Conservation (phyloP, 2,329 filamentous ascomycete species). For the Paraphoma sp. region DNA sequence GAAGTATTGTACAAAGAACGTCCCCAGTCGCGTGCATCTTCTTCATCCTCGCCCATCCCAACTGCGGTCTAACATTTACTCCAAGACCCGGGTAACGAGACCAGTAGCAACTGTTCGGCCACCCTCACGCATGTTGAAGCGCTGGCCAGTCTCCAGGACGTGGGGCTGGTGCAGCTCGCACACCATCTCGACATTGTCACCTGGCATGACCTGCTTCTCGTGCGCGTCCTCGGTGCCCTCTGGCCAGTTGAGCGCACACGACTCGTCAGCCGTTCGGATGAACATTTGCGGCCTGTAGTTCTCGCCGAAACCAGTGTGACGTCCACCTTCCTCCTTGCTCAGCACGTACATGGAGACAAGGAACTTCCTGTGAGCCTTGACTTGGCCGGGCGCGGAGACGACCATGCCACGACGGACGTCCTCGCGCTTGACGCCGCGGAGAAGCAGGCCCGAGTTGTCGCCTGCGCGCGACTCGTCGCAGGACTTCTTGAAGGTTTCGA, state of each 20-base stretch:
- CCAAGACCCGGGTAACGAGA: conserved; percentile 47
- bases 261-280: conserved; percentile 84
- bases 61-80: conserved; percentile 25
- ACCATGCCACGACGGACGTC: conserved; percentile 96
- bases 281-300: conserved; percentile 98
- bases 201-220: conserved; percentile 91
- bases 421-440: conserved; percentile 95
- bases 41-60: conserved; percentile 4
- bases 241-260: conserved; percentile 82
- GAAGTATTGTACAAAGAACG: conserved; percentile 31
- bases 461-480: conserved; percentile 95
- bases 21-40: conserved; percentile 7
- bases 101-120: conserved; percentile 64
- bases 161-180: conserved; percentile 84
- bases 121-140: conserved; percentile 98
- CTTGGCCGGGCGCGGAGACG: conserved; percentile 79
- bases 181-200: conserved; percentile 98
- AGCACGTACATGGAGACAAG: conserved; percentile 95
- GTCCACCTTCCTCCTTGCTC: conserved; percentile 96
- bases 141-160: conserved; percentile 88
- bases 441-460: conserved; percentile 96
- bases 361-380: conserved; percentile 91
- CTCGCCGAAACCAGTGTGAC: conserved; percentile 92
- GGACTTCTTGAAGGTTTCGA: conserved; percentile 99
- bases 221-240: conserved; percentile 76